phyloP scores from a whole-genome alignment of 2,329 filamentous ascomycete species.

The Talaromyces sp. region DNA sequence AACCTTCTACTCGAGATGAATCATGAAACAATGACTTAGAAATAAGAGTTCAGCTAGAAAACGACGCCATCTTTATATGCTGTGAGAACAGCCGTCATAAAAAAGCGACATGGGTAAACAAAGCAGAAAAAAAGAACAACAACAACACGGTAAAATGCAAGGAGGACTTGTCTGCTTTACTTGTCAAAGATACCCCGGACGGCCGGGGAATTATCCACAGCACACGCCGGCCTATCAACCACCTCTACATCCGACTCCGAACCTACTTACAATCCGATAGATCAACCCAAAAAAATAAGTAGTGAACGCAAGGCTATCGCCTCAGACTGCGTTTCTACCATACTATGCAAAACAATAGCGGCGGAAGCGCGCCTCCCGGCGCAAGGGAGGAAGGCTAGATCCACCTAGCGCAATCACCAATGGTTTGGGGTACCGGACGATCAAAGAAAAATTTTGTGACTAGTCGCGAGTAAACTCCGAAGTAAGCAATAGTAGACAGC shows the following conservation, averaged over 20 bases:
- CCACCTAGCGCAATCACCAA: not conserved
- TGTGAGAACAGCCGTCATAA: not conserved
- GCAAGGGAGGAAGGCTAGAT: not conserved
- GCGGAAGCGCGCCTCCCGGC: not conserved
- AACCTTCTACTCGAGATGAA: not conserved
- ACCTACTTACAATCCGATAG: not conserved
- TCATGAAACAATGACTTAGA: not conserved
- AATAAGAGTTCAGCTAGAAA: not conserved
- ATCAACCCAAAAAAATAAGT: not conserved
- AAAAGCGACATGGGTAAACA: not conserved
- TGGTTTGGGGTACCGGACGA: not conserved
- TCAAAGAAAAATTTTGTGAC: not conserved
- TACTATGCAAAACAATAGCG: not conserved
- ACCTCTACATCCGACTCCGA: not conserved
- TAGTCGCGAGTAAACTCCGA: not conserved
- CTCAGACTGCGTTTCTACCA: not conserved
- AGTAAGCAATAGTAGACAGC: not conserved
- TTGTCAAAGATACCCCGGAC: not conserved
- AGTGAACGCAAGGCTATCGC: not conserved
- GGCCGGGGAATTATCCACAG: not conserved
- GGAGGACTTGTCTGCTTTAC: not conserved
- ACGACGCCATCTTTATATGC: not conserved
- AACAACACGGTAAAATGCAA: not conserved
- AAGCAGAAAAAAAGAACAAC: not conserved
- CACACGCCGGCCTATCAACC: not conserved